Evolutionary conservation across 306 rosid genomes (phyloP).

Genomic region (Vigna mungo): DNA sequence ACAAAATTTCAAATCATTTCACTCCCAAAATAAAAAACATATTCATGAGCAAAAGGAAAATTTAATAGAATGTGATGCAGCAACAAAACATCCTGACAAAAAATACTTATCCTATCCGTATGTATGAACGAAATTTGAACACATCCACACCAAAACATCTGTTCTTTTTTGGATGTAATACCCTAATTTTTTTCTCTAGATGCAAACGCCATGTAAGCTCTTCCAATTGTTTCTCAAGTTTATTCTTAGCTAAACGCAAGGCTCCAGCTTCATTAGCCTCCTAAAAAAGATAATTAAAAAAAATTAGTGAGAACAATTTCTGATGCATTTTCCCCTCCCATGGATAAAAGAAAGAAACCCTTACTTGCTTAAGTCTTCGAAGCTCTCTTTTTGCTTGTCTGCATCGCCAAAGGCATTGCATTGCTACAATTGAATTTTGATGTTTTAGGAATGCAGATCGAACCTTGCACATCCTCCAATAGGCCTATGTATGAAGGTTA

Average conservation of each 20-base stretch:
- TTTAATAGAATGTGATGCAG: neutral
- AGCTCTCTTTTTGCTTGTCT: slow-evolving; percentile 78
- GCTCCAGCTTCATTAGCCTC: slow-evolving; percentile 94
- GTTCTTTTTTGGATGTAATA: slow-evolving; percentile 40
- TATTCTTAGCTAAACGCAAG: slow-evolving; percentile 83
- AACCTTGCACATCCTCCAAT: slow-evolving; percentile 82
- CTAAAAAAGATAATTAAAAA: slow-evolving; percentile 54
- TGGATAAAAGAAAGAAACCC: neutral
- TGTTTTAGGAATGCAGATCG: slow-evolving; percentile 57
- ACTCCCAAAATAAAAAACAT: slow-evolving; percentile 14
- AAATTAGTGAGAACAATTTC: neutral
- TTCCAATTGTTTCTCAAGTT: slow-evolving; percentile 91
- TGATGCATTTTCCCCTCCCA: neutral
- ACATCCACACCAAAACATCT: slow-evolving; percentile 15
- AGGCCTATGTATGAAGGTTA: slow-evolving; percentile 56
- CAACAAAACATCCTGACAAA: neutral
- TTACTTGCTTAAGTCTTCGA: slow-evolving; percentile 70
- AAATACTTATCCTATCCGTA: neutral
- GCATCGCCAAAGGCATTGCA: slow-evolving; percentile 85
- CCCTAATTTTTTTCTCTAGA: slow-evolving; percentile 88
- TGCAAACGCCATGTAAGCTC: slow-evolving; percentile 91
- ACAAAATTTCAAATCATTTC: slow-evolving; percentile 20
- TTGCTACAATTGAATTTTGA: slow-evolving; percentile 65
- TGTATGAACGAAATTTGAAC: neutral
- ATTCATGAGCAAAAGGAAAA: neutral